Evolutionary conservation across 768 basidiomycete species (phyloP).

Genomic region (Thelephora ganbajun): DNA sequence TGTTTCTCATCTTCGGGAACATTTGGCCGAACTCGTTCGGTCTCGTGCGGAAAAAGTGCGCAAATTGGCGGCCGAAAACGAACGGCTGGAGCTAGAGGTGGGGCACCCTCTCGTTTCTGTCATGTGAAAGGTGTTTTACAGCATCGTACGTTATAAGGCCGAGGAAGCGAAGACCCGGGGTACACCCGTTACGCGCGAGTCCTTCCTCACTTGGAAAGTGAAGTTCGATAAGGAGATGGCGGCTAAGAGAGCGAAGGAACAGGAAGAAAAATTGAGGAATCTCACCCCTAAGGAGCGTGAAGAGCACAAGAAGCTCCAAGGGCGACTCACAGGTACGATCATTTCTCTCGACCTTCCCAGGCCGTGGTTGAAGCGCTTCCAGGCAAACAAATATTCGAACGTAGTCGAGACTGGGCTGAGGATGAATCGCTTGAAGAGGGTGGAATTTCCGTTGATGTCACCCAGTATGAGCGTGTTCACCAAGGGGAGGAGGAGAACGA

Average conservation of each 20-base stretch:
- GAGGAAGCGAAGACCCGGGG: constrained; percentile 81
- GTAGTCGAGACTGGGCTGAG: constrained; percentile 66
- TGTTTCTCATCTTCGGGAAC: constrained; percentile 72
- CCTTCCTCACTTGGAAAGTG: constrained; percentile 71
- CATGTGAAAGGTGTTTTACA: not conserved
- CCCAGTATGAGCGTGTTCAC: constrained; percentile 67
- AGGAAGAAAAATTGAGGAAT: constrained; percentile 63
- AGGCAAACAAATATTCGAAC: constrained; percentile 92
- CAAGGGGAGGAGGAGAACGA: constrained; percentile 51
- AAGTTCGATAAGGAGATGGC: constrained; percentile 63
- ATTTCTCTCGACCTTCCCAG: constrained; percentile 1
- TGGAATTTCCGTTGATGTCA: constrained; percentile 74
- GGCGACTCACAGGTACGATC: constrained; percentile 53
- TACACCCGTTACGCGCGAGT: constrained; percentile 76
- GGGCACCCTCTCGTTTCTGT: constrained; percentile 4
- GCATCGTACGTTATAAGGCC: constrained; percentile 32
- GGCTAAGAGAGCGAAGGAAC: constrained; percentile 45
- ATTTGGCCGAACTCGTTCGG: constrained; percentile 49
- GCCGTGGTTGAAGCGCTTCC: constrained; percentile 2
- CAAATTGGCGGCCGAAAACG: constrained; percentile 57
- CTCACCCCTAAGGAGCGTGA: constrained; percentile 74
- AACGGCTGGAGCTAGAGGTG: constrained; percentile 67
- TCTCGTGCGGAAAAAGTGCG: constrained; percentile 39
- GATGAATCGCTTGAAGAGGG: constrained; percentile 76
- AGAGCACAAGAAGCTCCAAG: constrained; percentile 53